A percentile compares a stretch with the other conserved stretches of the same genome.
Conservation (phyloP, 192 early-diverging fungal species). For the Coemansia sp. region DNA sequence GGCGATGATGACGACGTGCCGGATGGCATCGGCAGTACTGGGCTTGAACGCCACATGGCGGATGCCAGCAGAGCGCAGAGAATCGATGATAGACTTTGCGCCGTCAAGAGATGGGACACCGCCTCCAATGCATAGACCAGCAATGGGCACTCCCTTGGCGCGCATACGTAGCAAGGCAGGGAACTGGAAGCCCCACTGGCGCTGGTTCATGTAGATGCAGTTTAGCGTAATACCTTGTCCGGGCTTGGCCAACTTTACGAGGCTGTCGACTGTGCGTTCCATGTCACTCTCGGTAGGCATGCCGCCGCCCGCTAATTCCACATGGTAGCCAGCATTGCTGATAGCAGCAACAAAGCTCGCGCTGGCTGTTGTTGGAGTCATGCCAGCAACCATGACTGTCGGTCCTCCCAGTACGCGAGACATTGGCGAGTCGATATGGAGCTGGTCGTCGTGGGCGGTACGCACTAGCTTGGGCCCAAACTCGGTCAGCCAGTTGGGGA, state of each 20-base stretch:
- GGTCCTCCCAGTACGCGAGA: conserved; percentile 83
- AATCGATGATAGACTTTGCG: conserved; percentile 76
- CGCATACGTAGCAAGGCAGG: conserved; percentile 81
- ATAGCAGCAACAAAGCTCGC: conserved; percentile 81
- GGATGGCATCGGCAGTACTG: conserved; percentile 75
- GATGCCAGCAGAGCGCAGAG: conserved; percentile 77
- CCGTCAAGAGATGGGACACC: conserved; percentile 88
- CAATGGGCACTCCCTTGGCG: conserved; percentile 83
- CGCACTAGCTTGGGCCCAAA: conserved; percentile 84
- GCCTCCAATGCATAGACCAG: conserved; percentile 89
- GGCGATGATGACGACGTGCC: conserved; percentile 84
- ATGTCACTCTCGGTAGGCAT: conserved; percentile 79
- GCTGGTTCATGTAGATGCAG: conserved; percentile 86
- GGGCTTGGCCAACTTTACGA: conserved; percentile 70
- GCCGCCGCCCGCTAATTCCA: conserved; percentile 90
- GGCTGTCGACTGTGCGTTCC: conserved; percentile 69
- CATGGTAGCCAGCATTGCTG: conserved; percentile 88
- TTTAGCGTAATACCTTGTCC: conserved; percentile 92
- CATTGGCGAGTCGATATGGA: conserved; percentile 92
- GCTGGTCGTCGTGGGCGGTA: conserved; percentile 53
- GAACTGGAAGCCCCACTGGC: conserved; percentile 84
- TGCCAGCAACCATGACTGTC: conserved; percentile 94
- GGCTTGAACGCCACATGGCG: conserved; percentile 86
- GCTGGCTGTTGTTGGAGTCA: conserved; percentile 87
- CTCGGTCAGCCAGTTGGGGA: conserved; percentile 84